Conservation (phyloP, 176 grass and related monocot species). For the sorghum (Sorghum bicolor) region DNA sequence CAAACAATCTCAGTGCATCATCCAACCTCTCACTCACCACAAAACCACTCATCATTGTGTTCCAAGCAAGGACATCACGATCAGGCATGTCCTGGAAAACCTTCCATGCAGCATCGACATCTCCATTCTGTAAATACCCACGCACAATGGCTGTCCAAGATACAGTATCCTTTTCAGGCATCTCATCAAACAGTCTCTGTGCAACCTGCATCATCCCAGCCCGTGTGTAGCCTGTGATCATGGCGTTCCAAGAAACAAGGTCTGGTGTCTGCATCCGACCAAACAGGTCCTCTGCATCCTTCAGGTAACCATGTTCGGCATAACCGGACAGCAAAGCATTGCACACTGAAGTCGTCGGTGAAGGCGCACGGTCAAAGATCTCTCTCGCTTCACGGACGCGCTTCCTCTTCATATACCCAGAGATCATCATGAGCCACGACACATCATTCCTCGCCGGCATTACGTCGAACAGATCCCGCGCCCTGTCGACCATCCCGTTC, state of each 20-base stretch:
- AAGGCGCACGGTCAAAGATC: constrained; percentile 22
- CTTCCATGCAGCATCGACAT: constrained; percentile 46
- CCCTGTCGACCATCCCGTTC: constrained; percentile 41
- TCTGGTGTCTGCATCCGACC: constrained; percentile 37
- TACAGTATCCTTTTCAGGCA: constrained; percentile 55
- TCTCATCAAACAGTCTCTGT: constrained; percentile 45
- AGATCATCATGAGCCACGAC: constrained; percentile 62
- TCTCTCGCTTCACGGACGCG: constrained; percentile 24
- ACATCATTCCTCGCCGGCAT: constrained; percentile 42
- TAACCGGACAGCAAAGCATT: constrained; percentile 55
- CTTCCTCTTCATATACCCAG: constrained; percentile 46
- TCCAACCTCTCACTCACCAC: constrained; percentile 52
- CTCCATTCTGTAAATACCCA: constrained; percentile 57
- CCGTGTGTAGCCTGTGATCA: constrained; percentile 59
- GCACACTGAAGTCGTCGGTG: constrained; percentile 5
- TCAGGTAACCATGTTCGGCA: constrained; percentile 27
- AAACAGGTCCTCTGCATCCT: constrained; percentile 58
- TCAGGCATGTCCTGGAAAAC: constrained; percentile 62
- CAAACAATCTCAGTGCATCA: constrained; percentile 58
- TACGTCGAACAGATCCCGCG: constrained; percentile 43
- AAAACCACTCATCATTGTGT: constrained; percentile 73
- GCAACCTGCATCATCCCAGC: constrained; percentile 51
- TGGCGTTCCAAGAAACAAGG: constrained; percentile 57
- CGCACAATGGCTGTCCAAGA: constrained; percentile 64
- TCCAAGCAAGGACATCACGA: constrained; percentile 64